Evolutionary conservation across 257 asterid genomes (phyloP).

Genomic region (Salvia rosmarinus): DNA sequence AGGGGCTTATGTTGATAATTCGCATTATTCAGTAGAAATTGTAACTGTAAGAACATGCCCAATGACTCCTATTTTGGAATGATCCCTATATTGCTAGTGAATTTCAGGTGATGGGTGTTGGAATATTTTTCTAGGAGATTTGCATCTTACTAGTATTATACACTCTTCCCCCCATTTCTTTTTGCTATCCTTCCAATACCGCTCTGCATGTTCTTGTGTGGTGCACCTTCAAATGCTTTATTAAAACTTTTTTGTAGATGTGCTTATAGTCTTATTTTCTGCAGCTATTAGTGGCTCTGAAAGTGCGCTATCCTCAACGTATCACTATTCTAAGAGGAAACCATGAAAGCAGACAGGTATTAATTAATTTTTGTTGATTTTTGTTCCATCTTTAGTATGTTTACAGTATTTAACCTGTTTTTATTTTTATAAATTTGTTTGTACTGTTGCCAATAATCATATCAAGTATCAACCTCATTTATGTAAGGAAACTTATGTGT

Average conservation of each 20-base stretch:
- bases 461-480: conserved; percentile 26
- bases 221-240: conserved; percentile 16
- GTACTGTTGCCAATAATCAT: conserved; percentile 9
- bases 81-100: conserved; percentile 17
- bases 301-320: conserved; percentile 78
- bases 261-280: conserved; percentile 35
- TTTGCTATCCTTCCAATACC: neutral
- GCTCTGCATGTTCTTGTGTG: neutral
- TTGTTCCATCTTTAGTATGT: neutral
- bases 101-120: conserved; percentile 7
- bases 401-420: conserved; percentile 6
- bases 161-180: neutral
- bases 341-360: conserved; percentile 85
- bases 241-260: conserved; percentile 10
- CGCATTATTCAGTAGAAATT: conserved; percentile 55
- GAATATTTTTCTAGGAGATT: conserved; percentile 14
- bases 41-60: conserved; percentile 65
- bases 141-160: neutral
- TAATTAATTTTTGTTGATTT: neutral
- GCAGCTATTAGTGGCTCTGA: conserved; percentile 83
- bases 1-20: conserved; percentile 88
- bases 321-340: conserved; percentile 84
- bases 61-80: conserved; percentile 9
- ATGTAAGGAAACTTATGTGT: conserved; percentile 14
- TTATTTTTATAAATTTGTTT: conserved; percentile 14